Conservation (phyloP, 2,329 filamentous ascomycete species). For the Alternaria triticina region DNA sequence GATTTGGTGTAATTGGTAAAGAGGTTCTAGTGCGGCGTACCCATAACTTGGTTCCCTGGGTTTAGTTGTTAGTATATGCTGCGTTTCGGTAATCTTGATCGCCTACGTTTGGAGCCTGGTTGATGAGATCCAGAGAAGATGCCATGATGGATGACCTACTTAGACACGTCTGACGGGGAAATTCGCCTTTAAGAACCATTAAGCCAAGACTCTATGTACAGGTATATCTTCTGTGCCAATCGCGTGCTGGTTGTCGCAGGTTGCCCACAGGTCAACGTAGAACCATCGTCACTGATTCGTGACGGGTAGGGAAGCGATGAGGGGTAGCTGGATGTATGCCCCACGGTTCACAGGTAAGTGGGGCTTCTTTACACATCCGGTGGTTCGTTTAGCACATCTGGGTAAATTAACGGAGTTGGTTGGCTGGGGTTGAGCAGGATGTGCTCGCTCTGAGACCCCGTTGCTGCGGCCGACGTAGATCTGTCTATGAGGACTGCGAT, state of each 20-base stretch:
- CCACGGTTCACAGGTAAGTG: not conserved
- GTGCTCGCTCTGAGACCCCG: not conserved
- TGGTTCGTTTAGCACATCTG: not conserved
- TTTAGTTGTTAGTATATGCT: not conserved
- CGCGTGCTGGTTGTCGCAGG: not conserved
- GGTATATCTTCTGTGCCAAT: not conserved
- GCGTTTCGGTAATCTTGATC: not conserved
- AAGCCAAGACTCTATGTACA: not conserved
- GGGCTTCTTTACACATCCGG: not conserved
- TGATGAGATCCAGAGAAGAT: conserved; percentile 22
- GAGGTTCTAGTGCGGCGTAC: conserved; percentile 13
- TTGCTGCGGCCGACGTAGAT: not conserved
- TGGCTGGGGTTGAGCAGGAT: not conserved
- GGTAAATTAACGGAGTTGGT: not conserved
- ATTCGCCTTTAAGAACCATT: not conserved
- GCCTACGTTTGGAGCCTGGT: conserved; percentile 25
- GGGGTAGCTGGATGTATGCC: not conserved
- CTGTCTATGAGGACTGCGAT: not conserved
- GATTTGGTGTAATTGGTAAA: not conserved
- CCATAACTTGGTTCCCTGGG: conserved; percentile 47
- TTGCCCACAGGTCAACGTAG: not conserved
- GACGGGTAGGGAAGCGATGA: not conserved
- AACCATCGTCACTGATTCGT: not conserved
- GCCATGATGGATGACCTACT: not conserved
- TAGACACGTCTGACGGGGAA: not conserved